A percentile compares a stretch with the other conserved stretches of the same genome.
Conservation (phyloP, 2,329 filamentous ascomycete genomes). For the Thielaviopsis punctulata region DNA sequence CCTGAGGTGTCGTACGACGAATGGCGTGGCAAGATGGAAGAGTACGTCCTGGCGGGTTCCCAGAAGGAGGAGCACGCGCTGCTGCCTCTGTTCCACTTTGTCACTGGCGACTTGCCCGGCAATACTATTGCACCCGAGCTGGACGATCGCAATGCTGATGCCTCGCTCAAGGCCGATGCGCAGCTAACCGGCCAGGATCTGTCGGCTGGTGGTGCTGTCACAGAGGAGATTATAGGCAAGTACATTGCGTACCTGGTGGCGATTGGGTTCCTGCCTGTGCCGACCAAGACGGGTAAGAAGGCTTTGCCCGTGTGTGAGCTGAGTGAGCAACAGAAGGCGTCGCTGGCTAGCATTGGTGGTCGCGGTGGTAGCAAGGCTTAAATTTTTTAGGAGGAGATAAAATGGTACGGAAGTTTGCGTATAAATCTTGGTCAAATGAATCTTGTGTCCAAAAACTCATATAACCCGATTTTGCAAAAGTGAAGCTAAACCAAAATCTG, state of each 20-base stretch:
- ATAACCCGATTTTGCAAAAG: neutral
- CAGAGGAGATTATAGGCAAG: conserved; percentile 36
- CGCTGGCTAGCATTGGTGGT: conserved; percentile 11
- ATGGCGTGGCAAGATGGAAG: conserved; percentile 41
- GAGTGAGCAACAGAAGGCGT: conserved; percentile 11
- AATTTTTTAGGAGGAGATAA: neutral
- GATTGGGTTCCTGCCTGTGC: conserved; percentile 38
- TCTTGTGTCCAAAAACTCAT: neutral
- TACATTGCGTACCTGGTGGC: conserved; percentile 43
- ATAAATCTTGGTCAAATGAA: conserved; percentile 1
- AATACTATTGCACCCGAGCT: conserved; percentile 54
- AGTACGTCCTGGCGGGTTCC: conserved; percentile 16
- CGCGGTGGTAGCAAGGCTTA: conserved; percentile 11
- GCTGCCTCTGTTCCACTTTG: conserved; percentile 56
- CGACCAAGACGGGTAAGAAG: conserved; percentile 19
- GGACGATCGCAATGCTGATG: conserved; percentile 41
- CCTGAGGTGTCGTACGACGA: conserved; percentile 48
- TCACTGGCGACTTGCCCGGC: conserved; percentile 47
- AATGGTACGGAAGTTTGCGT: neutral
- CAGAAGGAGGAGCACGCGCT: conserved; percentile 18
- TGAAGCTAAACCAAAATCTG: neutral
- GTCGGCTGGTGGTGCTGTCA: conserved; percentile 35
- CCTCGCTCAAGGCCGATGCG: conserved; percentile 37
- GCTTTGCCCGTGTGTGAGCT: conserved; percentile 29
- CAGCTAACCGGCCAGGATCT: conserved; percentile 29